A percentile compares a stretch with the other conserved stretches of the same genome.
phyloP scores from a whole-genome alignment of 441 rosid species.

The Populus hybrid region DNA sequence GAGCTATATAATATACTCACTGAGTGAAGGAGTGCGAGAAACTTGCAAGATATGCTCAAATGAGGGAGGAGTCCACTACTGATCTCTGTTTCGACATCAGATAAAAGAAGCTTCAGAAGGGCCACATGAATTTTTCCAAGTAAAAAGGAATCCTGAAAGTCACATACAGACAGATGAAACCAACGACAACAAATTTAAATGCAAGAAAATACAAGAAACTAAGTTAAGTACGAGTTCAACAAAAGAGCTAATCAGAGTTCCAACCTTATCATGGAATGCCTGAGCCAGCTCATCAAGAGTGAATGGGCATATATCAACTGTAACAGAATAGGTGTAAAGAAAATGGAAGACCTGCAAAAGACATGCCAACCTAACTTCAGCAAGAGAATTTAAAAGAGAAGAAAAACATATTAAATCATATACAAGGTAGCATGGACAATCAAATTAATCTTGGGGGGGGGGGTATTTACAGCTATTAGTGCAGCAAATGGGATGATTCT shows the following conservation, averaged over 20 bases:
- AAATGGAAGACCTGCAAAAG: constrained; percentile 83
- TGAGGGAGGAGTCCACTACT: constrained; percentile 46
- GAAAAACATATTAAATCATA: background rate
- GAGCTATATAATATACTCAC: constrained; percentile 42
- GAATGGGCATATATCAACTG: constrained; percentile 60
- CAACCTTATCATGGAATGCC: constrained; percentile 94
- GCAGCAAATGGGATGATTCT: background rate
- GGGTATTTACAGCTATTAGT: background rate
- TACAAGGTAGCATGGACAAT: background rate
- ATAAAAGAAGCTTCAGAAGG: constrained; percentile 76
- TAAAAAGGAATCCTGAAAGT: constrained; percentile 73
- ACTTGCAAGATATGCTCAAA: constrained; percentile 74
- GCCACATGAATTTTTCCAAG: constrained; percentile 88
- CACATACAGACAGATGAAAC: constrained; percentile 18
- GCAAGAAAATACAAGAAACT: background rate
- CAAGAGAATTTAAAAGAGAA: constrained; percentile 13
- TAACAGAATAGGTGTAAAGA: constrained; percentile 72
- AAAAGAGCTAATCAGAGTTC: constrained; percentile 13
- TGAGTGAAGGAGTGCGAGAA: constrained; percentile 86
- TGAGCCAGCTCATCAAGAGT: constrained; percentile 88
- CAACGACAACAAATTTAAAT: constrained; percentile 4
- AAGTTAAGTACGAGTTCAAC: constrained; percentile 7
- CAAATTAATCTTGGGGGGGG: background rate
- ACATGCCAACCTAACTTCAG: constrained; percentile 21
- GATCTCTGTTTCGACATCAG: constrained; percentile 66